A percentile compares a stretch with the other conserved stretches of the same genome.
Conservation (phyloP, 306 rosid species). For the Trifolium dubium region DNA sequence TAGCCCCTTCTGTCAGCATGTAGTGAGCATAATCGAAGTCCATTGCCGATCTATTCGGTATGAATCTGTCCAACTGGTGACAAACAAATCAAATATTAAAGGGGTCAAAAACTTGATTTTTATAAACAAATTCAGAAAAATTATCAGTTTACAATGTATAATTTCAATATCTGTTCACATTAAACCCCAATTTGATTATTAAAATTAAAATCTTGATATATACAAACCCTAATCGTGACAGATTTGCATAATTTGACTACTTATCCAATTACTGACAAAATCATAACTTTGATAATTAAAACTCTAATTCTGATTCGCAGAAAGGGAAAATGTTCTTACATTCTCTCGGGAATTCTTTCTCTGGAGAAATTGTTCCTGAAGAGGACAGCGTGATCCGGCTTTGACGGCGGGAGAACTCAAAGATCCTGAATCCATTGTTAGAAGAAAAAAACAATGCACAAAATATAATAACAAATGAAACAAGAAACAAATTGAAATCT, state of each 20-base stretch:
- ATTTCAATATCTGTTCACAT: neutral
- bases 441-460: neutral
- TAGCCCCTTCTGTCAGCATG: slow-evolving; percentile 62
- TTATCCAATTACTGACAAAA: neutral
- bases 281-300: neutral
- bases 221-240: no score
- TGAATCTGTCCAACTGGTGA: slow-evolving; percentile 68
- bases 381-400: slow-evolving; percentile 45
- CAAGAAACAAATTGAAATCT: neutral
- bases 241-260: no score
- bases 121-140: neutral
- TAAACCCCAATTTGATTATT: no score
- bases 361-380: slow-evolving; percentile 46
- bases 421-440: slow-evolving; percentile 58
- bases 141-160: neutral
- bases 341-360: slow-evolving; percentile 52
- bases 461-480: neutral
- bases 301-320: neutral
- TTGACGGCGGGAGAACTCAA: slow-evolving; percentile 44
- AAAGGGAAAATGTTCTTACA: slow-evolving; percentile 27
- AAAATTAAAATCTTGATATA: no score
- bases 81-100: slow-evolving; percentile 5
- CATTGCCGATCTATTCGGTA: slow-evolving; percentile 66
- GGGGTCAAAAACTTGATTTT: neutral
- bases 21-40: slow-evolving; percentile 66